Percentiles rank a stretch among this genome's conserved stretches.
These are phyloP conservation scores for Cryptosporidium ryanae DNA, from an alignment of 169 alveolate species.

Conservation along the genomic window DNA sequence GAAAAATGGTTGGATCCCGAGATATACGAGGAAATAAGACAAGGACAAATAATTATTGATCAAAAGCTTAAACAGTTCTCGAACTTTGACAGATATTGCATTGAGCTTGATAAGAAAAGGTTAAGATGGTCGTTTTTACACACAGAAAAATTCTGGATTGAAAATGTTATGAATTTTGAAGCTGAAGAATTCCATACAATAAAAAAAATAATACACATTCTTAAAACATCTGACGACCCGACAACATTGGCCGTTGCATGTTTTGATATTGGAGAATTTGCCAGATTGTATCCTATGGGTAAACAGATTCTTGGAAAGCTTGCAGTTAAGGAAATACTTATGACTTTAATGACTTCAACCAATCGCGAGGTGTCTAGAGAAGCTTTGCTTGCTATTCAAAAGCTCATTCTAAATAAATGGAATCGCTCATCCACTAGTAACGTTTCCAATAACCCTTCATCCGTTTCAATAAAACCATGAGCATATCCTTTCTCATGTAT, in stretches of 20 bases:
- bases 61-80: slow-evolving; percentile 80
- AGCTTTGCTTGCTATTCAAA: slow-evolving; percentile 90
- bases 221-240: slow-evolving; percentile 83
- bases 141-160: slow-evolving; percentile 87
- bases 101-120: slow-evolving; percentile 83
- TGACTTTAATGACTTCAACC: slow-evolving; percentile 85
- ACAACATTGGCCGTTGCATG: slow-evolving; percentile 88
- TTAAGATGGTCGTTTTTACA: slow-evolving; percentile 86
- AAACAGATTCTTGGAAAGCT: slow-evolving; percentile 86
- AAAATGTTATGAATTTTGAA: slow-evolving; percentile 83
- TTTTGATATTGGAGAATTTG: slow-evolving; percentile 91
- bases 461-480: too few relatives aligned
- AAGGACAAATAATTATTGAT: slow-evolving; percentile 82
- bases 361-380: slow-evolving; percentile 88
- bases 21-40: slow-evolving; percentile 84
- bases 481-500: too few relatives aligned
- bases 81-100: slow-evolving; percentile 85
- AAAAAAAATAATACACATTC: slow-evolving; percentile 82
- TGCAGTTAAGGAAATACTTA: slow-evolving; percentile 85
- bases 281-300: slow-evolving; percentile 89
- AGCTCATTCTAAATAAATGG: slow-evolving; percentile 89
- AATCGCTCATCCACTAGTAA: slow-evolving; percentile 44
- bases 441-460: too few relatives aligned
- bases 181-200: slow-evolving; percentile 85
- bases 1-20: slow-evolving; percentile 88